Evolutionary conservation across 2,329 filamentous ascomycete species (phyloP).

Genomic region (Cladophialophora immunda): DNA sequence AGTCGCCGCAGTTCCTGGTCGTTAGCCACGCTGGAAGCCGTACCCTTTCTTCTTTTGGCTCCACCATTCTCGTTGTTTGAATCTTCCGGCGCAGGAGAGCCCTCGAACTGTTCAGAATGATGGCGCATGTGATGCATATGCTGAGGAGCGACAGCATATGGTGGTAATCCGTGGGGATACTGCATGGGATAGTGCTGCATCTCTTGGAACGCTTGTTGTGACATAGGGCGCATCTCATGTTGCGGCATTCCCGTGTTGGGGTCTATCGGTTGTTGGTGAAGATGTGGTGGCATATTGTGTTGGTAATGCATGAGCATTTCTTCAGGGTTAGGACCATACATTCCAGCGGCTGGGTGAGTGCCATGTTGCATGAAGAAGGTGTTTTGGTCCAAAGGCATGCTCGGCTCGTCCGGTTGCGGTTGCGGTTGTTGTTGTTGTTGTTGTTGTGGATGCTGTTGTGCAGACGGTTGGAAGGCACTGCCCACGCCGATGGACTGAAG

Average conservation of each 20-base stretch:
- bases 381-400: constrained; percentile 36
- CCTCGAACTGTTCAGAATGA: constrained; percentile 44
- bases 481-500: constrained; percentile 53
- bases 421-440: constrained; percentile 30
- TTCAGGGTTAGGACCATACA: constrained; percentile 34
- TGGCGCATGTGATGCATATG: constrained; percentile 45
- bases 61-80: constrained; percentile 52
- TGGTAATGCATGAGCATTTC: constrained; percentile 39
- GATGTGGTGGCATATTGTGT: constrained; percentile 33
- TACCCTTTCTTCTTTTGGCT: constrained; percentile 54
- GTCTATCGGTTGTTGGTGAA: constrained; percentile 33
- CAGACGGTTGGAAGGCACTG: constrained; percentile 42
- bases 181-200: constrained; percentile 48
- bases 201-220: constrained; percentile 37
- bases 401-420: constrained; percentile 27
- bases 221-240: constrained; percentile 39
- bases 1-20: constrained; percentile 59
- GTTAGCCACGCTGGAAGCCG: constrained; percentile 58
- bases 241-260: constrained; percentile 28
- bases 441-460: constrained; percentile 32
- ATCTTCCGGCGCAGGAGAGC: constrained; percentile 52
- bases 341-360: constrained; percentile 28
- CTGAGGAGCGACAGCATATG: constrained; percentile 44
- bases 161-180: constrained; percentile 50
- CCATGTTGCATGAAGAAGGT: constrained; percentile 36